These are phyloP conservation scores for Oemleria cerasiformis DNA, from an alignment of 306 rosid species.

Conservation along the genomic window DNA sequence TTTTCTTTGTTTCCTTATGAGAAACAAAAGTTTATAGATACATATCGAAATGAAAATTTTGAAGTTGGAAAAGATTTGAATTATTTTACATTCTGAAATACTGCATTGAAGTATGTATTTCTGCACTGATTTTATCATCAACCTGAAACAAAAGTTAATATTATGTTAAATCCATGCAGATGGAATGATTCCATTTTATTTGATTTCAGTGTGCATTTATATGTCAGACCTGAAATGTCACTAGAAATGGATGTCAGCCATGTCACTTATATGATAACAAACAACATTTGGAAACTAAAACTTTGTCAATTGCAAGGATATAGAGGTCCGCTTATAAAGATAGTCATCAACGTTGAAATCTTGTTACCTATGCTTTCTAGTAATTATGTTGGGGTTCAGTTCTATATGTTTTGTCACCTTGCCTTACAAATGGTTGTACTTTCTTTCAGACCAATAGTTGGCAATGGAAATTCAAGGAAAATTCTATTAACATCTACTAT, in stretches of 20 bases:
- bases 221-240: neutral
- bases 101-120: neutral
- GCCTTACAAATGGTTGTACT: constrained; percentile 15
- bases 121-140: neutral
- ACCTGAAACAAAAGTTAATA: neutral
- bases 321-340: neutral
- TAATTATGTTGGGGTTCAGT: neutral
- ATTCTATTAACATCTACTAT: constrained; percentile 63
- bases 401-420: neutral
- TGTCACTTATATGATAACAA: neutral
- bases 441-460: constrained; percentile 65
- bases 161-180: too few relatives aligned
- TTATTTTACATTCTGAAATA: neutral
- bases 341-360: neutral
- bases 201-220: neutral
- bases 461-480: constrained; percentile 88
- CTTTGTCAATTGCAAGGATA: neutral
- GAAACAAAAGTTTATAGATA: neutral
- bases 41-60: neutral
- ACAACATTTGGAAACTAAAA: neutral
- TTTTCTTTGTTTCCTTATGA: neutral
- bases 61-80: neutral
- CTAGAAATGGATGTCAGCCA: neutral
- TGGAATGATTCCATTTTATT: neutral
- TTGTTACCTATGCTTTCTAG: constrained; percentile 3